Evolutionary conservation across 192 early-diverging fungal species (phyloP).

Genomic region (Podila verticillata): DNA sequence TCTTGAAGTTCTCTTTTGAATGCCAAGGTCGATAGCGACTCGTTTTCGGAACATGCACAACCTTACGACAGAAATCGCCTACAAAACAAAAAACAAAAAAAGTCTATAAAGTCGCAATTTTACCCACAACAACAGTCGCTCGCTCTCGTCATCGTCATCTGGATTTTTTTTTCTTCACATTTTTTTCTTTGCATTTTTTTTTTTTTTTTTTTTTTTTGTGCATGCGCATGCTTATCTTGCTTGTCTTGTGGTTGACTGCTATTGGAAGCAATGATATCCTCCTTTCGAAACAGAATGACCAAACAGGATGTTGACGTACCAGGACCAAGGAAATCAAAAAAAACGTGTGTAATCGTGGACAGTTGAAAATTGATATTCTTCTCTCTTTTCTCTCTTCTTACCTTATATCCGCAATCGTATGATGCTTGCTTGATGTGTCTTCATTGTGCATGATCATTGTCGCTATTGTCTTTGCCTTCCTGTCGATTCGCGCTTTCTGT

Average conservation of each 20-base stretch:
- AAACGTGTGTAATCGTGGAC: background rate
- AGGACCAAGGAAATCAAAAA: background rate
- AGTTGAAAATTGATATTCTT: slow-evolving; percentile 13
- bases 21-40: background rate
- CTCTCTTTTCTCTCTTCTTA: slow-evolving; percentile 11
- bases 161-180: background rate
- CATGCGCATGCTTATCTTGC: background rate
- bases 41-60: background rate
- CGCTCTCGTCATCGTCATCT: background rate
- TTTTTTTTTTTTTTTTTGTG: background rate
- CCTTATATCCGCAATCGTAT: slow-evolving; percentile 3
- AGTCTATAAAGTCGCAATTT: slow-evolving; percentile 2
- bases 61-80: slow-evolving; percentile 3
- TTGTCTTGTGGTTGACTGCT: background rate
- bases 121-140: background rate
- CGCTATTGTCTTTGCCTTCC: background rate
- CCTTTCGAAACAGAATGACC: background rate
- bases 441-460: slow-evolving; percentile 2
- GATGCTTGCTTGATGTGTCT: slow-evolving; percentile 5
- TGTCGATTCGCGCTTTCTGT: background rate
- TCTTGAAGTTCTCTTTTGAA: background rate
- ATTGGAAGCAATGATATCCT: background rate
- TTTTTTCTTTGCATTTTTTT: background rate
- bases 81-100: background rate
- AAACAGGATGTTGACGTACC: background rate